Evolutionary conservation across 2,329 filamentous ascomycete species (phyloP).

Genomic region (Aspergillus spinulosporus): DNA sequence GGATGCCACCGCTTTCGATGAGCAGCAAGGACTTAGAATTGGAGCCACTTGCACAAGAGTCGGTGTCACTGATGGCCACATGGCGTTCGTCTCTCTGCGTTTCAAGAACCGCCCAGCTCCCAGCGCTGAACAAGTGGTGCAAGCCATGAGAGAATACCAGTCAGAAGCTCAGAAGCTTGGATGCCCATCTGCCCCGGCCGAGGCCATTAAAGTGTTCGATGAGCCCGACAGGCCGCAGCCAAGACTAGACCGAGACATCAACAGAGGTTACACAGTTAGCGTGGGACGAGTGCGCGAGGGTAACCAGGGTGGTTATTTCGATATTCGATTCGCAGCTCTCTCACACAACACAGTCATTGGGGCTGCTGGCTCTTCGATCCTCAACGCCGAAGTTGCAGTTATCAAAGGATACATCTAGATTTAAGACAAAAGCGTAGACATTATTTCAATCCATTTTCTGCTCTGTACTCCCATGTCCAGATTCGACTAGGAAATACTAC

Average conservation of each 20-base stretch:
- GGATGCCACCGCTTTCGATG: conserved; percentile 71
- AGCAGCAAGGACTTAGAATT: conserved; percentile 72
- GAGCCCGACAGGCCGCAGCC: conserved; percentile 90
- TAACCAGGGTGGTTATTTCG: conserved; percentile 77
- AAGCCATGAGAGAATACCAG: conserved; percentile 76
- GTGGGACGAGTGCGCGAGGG: conserved; percentile 86
- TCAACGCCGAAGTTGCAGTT: conserved; percentile 90
- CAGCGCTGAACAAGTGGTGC: conserved; percentile 71
- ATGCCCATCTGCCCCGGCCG: conserved; percentile 79
- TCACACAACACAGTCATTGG: conserved; percentile 93
- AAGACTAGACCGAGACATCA: conserved; percentile 80
- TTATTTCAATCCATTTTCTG: conserved; percentile 4
- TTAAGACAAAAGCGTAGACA: conserved; percentile 20
- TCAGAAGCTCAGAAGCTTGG: conserved; percentile 80
- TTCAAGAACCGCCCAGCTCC: conserved; percentile 77
- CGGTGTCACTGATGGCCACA: conserved; percentile 92
- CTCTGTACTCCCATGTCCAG: neutral
- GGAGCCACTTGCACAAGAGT: conserved; percentile 91
- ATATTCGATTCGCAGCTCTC: conserved; percentile 90
- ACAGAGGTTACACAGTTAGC: conserved; percentile 84
- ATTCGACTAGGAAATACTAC: neutral
- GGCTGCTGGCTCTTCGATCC: conserved; percentile 90
- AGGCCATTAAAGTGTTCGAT: conserved; percentile 84
- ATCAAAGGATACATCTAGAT: conserved; percentile 73
- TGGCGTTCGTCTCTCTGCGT: conserved; percentile 83